A percentile compares a stretch with the other conserved stretches of the same genome.
Evolutionary conservation across 2,329 filamentous ascomycete species (phyloP).

Genomic region (Mollisiaceae sp.): DNA sequence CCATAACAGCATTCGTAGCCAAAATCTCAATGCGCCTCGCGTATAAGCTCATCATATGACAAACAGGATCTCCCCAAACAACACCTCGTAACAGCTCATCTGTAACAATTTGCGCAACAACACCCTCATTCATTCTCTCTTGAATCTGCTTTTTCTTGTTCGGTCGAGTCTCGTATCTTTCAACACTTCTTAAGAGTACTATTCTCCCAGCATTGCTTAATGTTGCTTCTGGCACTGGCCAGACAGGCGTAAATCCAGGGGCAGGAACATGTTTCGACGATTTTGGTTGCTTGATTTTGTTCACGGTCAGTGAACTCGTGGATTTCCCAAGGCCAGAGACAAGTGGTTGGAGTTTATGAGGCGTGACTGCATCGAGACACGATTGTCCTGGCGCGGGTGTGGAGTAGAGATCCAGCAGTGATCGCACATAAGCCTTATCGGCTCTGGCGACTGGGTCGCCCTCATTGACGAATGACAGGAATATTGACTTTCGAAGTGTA

Average conservation of each 20-base stretch:
- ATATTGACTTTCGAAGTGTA: constrained; percentile 68
- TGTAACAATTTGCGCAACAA: constrained; percentile 70
- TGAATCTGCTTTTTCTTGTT: constrained; percentile 53
- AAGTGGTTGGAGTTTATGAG: constrained; percentile 29
- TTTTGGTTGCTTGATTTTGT: constrained; percentile 32
- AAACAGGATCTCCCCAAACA: constrained; percentile 82
- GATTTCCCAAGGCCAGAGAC: constrained; percentile 29
- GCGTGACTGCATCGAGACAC: constrained; percentile 22
- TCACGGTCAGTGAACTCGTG: constrained; percentile 30
- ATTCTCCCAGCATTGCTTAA: constrained; percentile 74
- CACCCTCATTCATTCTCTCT: constrained; percentile 59
- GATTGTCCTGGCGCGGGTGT: constrained; percentile 49
- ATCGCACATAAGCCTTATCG: constrained; percentile 76
- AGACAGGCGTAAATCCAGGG: constrained; percentile 50
- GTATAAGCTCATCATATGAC: constrained; percentile 82
- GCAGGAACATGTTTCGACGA: constrained; percentile 31
- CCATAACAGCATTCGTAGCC: constrained; percentile 69
- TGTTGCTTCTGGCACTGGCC: constrained; percentile 69
- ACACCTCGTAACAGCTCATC: constrained; percentile 72
- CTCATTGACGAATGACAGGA: constrained; percentile 83
- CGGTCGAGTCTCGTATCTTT: constrained; percentile 45
- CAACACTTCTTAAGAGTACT: constrained; percentile 65
- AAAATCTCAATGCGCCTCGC: constrained; percentile 72
- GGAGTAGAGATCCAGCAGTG: constrained; percentile 72
- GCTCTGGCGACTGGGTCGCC: constrained; percentile 81